Evolutionary conservation across 108 stramenopile species (phyloP).

Genomic region (Chaetoceros tenuissimus): DNA sequence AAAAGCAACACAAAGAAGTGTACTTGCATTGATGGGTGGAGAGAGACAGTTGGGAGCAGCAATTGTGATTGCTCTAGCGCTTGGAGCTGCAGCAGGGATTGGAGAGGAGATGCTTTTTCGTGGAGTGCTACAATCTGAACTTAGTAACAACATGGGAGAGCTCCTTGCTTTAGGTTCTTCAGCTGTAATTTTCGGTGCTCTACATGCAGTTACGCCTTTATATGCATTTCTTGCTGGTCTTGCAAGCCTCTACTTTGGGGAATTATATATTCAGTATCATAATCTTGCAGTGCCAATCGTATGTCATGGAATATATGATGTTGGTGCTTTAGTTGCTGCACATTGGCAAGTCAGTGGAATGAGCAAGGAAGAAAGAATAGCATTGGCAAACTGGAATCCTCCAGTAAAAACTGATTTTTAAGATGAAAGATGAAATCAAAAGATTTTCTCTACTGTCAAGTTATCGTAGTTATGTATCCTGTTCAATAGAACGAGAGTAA

Average conservation of each 20-base stretch:
- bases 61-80: constrained; percentile 25
- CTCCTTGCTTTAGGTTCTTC: constrained; percentile 34
- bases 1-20: constrained; percentile 66
- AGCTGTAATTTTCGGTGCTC: constrained; percentile 61
- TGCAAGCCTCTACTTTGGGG: constrained; percentile 80
- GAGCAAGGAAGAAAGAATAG: constrained; percentile 29
- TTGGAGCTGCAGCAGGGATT: constrained; percentile 70
- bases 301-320: constrained; percentile 79
- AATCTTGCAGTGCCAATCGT: constrained; percentile 76
- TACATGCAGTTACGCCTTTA: constrained; percentile 81
- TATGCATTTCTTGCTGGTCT: constrained; percentile 65
- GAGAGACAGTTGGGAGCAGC: constrained; percentile 45
- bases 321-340: constrained; percentile 65
- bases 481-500: too few species aligned
- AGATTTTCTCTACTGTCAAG: too few species aligned
- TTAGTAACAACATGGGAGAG: constrained; percentile 14
- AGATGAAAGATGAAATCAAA: too few species aligned
- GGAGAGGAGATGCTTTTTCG: constrained; percentile 89
- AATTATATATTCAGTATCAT: constrained; percentile 33
- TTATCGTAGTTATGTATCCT: too few species aligned
- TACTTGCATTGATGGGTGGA: constrained; percentile 54
- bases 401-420: too few species aligned
- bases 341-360: constrained; percentile 56
- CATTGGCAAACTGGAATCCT: constrained; percentile 16
- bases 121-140: constrained; percentile 58